phyloP scores from a whole-genome alignment of 176 grass and related monocot genomes.

The Musa schizocarpa region DNA sequence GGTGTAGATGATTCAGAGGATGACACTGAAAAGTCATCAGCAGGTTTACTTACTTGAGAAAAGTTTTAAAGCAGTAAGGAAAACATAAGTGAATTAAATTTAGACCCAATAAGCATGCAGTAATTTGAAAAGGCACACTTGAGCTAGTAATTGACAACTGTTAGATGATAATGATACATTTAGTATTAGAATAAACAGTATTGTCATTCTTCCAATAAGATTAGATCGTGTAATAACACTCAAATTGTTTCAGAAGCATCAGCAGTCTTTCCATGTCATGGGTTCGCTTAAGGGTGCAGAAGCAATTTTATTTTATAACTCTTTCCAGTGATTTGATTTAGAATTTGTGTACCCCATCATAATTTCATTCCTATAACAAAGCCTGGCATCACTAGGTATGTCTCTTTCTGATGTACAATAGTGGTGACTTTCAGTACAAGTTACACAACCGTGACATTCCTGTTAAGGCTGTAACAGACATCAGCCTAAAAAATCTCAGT shows the following conservation, averaged over 20 bases:
- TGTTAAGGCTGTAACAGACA: not conserved
- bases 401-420: not conserved
- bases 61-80: not conserved
- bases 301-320: not conserved
- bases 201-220: not conserved
- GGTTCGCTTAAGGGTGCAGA: not conserved
- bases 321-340: not conserved
- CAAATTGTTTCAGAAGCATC: not conserved
- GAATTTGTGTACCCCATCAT: too few relatives aligned
- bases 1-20: constrained; percentile 49
- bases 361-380: too few relatives aligned
- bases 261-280: not conserved
- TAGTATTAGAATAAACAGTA: not conserved
- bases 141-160: not conserved
- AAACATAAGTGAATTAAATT: not conserved
- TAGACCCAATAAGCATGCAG: not conserved
- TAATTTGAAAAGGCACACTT: not conserved
- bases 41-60: constrained; percentile 6
- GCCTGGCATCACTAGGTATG: too few relatives aligned
- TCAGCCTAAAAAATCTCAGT: not conserved
- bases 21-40: constrained; percentile 31
- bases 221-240: not conserved
- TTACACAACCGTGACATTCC: not conserved
- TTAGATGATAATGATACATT: not conserved
- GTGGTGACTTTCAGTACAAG: not conserved